These are phyloP conservation scores for Sisymbrium irio DNA, from an alignment of 345 rosid genomes.

Conservation along the genomic window DNA sequence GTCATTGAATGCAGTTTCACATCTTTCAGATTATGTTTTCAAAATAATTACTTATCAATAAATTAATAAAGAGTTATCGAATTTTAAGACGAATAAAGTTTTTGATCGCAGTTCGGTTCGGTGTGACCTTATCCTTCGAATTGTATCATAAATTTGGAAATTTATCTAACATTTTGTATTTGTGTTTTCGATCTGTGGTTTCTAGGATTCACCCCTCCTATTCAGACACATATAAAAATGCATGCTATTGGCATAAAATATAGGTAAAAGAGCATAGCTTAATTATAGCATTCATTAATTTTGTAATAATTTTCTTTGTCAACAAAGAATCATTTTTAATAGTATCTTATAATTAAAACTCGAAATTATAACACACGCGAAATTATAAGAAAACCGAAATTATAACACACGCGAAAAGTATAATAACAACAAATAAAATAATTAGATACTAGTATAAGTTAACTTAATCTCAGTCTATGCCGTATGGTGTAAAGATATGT, in stretches of 20 bases:
- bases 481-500: background rate
- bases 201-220: background rate
- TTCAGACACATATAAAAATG: background rate
- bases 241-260: background rate
- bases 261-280: background rate
- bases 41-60: background rate
- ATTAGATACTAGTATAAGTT: background rate
- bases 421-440: background rate
- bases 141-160: background rate
- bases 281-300: background rate
- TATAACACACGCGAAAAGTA: too few relatives aligned
- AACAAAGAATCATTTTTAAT: background rate
- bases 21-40: background rate
- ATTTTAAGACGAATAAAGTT: background rate
- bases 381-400: background rate
- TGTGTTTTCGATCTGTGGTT: background rate
- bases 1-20: conserved; percentile 2
- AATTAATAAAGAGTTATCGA: background rate
- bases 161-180: background rate
- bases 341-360: background rate
- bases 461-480: background rate
- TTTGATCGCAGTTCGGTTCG: background rate
- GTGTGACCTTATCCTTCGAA: background rate
- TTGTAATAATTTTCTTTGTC: background rate
- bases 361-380: background rate